Base-by-base conservation (phyloP, 768 basidiomycete genomes). In the Leccinum imitatum region DNA sequence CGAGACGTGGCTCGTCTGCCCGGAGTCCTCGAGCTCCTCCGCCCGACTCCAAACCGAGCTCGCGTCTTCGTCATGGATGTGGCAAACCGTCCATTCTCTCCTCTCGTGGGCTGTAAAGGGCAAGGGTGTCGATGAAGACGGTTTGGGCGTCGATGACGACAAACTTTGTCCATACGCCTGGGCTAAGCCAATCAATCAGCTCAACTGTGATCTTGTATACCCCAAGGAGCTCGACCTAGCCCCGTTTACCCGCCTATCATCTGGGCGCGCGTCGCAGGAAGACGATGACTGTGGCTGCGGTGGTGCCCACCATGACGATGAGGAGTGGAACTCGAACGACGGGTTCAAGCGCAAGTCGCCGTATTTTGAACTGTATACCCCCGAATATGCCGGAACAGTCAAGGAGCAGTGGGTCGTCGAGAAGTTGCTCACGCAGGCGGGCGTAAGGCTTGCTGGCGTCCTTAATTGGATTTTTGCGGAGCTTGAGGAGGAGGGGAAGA, bases 171-270 rank as follows among this genome's bases (percentile, higher is more conserved):
- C 94, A 0, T 87, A 86, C 67, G 77, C 82, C 50, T 97, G 94
- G 94, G 84, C 87, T 1, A 75, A 82, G 59, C 82, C 86, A 0
- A 80, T 90, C 57, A 89, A 93, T 67, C 67, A 77, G 51, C 82
- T 96, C 63, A 94, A 94, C 76, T 96, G 95, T 77, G 82, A 86
- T 6, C 72, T 93, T 56, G 82, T 90, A 6, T 95, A 91, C 87
- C 93, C 95, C 0, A 71, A 76, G 57, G 87, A 80, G 59, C 80
- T 93, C 50, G 89, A 90, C 60, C 66, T 76, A 0, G 33, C 53
- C 1, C 58, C 35, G 2, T 21, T 25, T 3, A 0, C 25, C 13
- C 50, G 17, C 62, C 76, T 79, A 27, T 23, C 23, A 23, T 77
- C 79, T 8, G 82, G 31, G 52, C 50, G 2, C 61, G 54, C 19